A percentile compares a stretch with the other conserved stretches of the same genome.
Evolutionary conservation across 116 monocot species (phyloP).

Genomic region (Phalaenopsis hybrid): DNA sequence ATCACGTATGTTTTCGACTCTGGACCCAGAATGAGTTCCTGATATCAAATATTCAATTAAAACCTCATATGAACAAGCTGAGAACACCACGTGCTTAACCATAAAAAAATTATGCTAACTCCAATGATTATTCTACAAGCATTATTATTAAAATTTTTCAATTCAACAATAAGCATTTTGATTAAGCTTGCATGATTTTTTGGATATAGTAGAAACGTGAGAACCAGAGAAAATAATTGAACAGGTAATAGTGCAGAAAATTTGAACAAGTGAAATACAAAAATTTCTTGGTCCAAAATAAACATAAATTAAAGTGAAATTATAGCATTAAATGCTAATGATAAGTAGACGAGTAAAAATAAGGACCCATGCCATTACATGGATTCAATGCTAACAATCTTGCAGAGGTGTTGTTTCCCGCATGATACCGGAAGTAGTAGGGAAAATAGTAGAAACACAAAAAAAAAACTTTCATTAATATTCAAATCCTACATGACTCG

Average conservation of each 20-base stretch:
- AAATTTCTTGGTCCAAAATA: not conserved
- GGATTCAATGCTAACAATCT: no score
- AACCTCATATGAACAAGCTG: not conserved
- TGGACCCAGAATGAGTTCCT: slow-evolving; percentile 43
- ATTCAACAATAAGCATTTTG: not conserved
- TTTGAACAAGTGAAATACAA: not conserved
- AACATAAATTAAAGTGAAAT: not conserved
- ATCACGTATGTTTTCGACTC: slow-evolving; percentile 42
- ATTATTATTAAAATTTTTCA: not conserved
- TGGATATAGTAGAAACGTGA: not conserved
- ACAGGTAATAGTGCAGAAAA: not conserved
- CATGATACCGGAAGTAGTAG: no score
- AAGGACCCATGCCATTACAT: no score
- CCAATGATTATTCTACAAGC: not conserved
- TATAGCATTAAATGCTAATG: not conserved
- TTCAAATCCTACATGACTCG: no score
- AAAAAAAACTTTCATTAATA: no score
- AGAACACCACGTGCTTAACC: not conserved
- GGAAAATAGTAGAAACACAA: no score
- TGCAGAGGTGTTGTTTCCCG: no score
- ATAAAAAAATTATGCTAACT: not conserved
- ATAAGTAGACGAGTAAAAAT: no score
- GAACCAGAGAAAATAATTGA: not conserved
- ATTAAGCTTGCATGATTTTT: not conserved
- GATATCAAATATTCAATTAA: slow-evolving; percentile 6